These are phyloP conservation scores for Coniochaeta sp. DNA, from an alignment of 2,329 filamentous ascomycete species.

Conservation along the genomic window DNA sequence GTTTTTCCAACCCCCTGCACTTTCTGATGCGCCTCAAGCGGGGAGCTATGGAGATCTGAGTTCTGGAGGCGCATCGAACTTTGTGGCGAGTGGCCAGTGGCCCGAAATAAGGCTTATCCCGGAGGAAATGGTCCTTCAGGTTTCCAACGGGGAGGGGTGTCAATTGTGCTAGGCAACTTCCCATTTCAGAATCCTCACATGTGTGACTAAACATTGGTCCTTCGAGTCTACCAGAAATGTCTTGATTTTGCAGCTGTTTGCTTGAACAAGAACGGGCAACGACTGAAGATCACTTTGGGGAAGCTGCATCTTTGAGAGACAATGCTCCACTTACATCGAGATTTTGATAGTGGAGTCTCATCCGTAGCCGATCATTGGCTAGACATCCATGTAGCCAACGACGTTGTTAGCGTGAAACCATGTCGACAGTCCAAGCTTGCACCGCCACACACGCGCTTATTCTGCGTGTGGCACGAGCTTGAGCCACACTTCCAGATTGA, in stretches of 20 bases:
- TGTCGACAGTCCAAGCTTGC: background rate
- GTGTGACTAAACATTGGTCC: no score
- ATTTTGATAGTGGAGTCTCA: background rate
- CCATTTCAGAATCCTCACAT: no score
- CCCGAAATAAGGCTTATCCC: no score
- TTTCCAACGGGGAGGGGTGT: no score
- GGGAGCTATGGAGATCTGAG: slow-evolving; percentile 2
- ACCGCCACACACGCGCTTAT: background rate
- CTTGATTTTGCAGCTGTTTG: background rate
- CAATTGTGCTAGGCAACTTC: no score
- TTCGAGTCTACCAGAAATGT: background rate
- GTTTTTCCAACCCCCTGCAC: no score
- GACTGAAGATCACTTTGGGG: background rate
- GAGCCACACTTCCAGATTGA: no score
- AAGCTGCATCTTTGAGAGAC: no score
- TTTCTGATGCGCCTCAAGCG: background rate
- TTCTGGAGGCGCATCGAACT: slow-evolving; percentile 3
- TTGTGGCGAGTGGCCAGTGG: background rate
- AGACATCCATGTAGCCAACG: background rate
- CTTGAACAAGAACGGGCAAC: background rate
- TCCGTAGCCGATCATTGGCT: background rate
- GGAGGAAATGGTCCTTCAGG: no score
- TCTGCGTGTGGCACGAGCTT: slow-evolving; percentile 1
- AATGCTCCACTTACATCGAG: no score
- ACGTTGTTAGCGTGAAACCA: background rate